Base-by-base conservation (phyloP, 345 rosid genomes). In the Gossypium stocksii region DNA sequence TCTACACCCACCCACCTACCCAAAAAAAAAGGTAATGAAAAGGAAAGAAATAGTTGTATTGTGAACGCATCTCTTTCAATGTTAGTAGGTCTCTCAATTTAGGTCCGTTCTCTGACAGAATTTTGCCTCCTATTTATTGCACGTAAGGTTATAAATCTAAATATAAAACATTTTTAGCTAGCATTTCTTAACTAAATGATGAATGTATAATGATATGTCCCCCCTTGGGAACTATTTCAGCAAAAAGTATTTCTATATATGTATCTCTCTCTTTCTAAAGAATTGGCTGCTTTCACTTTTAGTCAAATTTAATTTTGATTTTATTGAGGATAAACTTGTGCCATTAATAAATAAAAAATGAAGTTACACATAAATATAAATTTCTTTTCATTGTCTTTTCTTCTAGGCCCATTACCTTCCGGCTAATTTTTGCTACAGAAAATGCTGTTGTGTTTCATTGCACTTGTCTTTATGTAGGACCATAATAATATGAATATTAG, bases 271-370 rank as follows among this genome's bases (percentile, higher is more conserved):
- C 52, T 46, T 4, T 15, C 41, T 20, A 20, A 44, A 66, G 70
- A 44, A 66, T 44, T 5, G 16, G 4, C 4, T 20, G 52, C 53
- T 66, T 66, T 19, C 34, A 13, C 54, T 60, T 68, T 9, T 25
- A 23, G 10, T 66, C 1, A 5, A 65, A 49, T n/a, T 41, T 10
- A 10, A 64, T 25, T 49, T 27, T 49, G 22, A 16, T 49, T 49
- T 25, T 15, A 67, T 43, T 45, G 70, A 66, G 54, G 34, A 65
- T 66, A 66, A 63, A 66, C 34, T 66, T 44, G 29, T 44, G 25
- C 52, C 12, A 4, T 48, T 43, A 12, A 20, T 45, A 43, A 11
- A 43, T 44, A 4, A 19, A 65, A 52, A 11, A 12, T n/a, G 4
- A n/a, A 64, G 44, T n/a, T n/a, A 10, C 44, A 44, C 23, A 20